phyloP scores from a whole-genome alignment of 2,329 filamentous ascomycete genomes.

The Fusarium sp. region DNA sequence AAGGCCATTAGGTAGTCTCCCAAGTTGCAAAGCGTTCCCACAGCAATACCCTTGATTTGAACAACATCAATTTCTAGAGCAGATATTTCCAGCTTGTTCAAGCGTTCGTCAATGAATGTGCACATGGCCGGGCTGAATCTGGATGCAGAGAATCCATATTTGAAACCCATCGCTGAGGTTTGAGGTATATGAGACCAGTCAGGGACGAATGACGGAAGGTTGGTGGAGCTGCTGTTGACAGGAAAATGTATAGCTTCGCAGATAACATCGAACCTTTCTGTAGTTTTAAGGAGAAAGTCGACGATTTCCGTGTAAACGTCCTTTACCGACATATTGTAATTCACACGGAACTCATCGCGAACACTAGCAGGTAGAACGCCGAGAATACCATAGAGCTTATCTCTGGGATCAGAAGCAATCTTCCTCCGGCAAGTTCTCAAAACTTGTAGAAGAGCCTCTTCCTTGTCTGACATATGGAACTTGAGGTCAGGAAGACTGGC shows the following conservation, averaged over 20 bases:
- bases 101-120: conserved; percentile 1
- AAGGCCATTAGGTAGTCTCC: conserved; percentile 32
- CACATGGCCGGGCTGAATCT: not conserved
- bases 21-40: conserved; percentile 20
- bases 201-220: conserved; percentile 21
- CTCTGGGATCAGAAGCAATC: conserved; percentile 15
- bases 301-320: conserved; percentile 26
- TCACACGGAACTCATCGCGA: not conserved
- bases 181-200: conserved; percentile 28
- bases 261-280: conserved; percentile 11
- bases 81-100: conserved; percentile 27
- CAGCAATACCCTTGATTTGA: conserved; percentile 9
- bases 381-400: conserved; percentile 20
- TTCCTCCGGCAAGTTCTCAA: conserved; percentile 15
- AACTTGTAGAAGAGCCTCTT: conserved; percentile 12
- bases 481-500: conserved; percentile 3
- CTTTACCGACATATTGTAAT: conserved; percentile 22
- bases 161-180: conserved; percentile 16
- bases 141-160: conserved; percentile 14
- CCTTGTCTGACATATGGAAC: not conserved
- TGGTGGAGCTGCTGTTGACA: not conserved
- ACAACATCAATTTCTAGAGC: conserved; percentile 1
- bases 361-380: conserved; percentile 7
- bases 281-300: conserved; percentile 26
- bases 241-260: conserved; percentile 26